A percentile compares a stretch with the other conserved stretches of the same genome.
phyloP scores from a whole-genome alignment of 257 asterid species.

The Cinchona pubescens region DNA sequence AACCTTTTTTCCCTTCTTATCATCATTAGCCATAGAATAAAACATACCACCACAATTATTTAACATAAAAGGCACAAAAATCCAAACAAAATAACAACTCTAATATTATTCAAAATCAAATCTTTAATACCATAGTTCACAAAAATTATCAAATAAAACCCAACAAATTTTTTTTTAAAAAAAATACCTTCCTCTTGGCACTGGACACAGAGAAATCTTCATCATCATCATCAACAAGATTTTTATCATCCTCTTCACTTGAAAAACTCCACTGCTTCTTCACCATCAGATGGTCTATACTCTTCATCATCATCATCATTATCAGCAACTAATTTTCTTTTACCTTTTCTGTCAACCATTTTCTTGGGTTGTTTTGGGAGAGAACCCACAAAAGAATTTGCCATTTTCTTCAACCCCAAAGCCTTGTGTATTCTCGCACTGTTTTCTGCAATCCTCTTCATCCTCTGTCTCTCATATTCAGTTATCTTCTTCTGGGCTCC shows the following conservation, averaged over 20 bases:
- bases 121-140: not conserved
- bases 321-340: conserved; percentile 31
- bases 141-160: not conserved
- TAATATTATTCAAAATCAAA: not conserved
- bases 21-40: not conserved
- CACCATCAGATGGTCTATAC: conserved; percentile 57
- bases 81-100: not conserved
- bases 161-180: not conserved
- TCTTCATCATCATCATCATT: conserved; percentile 91
- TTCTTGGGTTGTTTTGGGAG: conserved; percentile 37
- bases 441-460: conserved; percentile 78
- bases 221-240: conserved; percentile 20
- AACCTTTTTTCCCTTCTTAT: not conserved
- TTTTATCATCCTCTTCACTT: conserved; percentile 42
- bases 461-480: conserved; percentile 68
- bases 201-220: conserved; percentile 40
- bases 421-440: conserved; percentile 79
- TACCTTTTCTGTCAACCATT: conserved; percentile 41
- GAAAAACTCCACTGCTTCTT: conserved; percentile 46
- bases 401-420: conserved; percentile 73
- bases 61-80: not conserved
- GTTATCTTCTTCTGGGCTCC: conserved; percentile 27
- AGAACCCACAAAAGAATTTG: conserved; percentile 46
- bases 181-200: conserved; percentile 47
- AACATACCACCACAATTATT: not conserved